Evolutionary conservation across 1,284 basidiomycete species (phyloP).

Genomic region (Wallemia ichthyophaga): DNA sequence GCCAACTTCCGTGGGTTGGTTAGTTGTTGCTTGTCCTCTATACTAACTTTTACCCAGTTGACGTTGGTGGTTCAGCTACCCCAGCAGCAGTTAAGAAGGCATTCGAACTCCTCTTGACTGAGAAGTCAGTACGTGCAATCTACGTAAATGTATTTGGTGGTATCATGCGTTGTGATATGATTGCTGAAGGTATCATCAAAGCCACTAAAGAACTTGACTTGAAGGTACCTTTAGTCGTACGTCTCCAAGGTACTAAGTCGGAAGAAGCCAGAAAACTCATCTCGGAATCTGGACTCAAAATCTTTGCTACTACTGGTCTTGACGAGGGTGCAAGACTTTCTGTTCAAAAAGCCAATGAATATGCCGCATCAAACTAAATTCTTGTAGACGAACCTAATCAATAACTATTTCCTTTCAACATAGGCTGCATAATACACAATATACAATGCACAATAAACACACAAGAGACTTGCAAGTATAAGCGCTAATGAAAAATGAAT

Average conservation of each 20-base stretch:
- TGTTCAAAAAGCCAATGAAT: not conserved
- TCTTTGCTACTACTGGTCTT: not conserved
- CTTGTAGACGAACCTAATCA: not conserved
- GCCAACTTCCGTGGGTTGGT: slow-evolving; percentile 35
- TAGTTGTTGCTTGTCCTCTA: not conserved
- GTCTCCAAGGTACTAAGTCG: slow-evolving; percentile 13
- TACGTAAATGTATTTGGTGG: slow-evolving; percentile 85
- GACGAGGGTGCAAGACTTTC: not conserved
- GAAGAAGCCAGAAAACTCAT: slow-evolving; percentile 10
- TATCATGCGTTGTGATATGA: slow-evolving; percentile 97
- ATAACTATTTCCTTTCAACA: not conserved
- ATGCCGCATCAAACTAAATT: not conserved
- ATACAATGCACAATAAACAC: no score
- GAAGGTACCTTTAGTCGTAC: slow-evolving; percentile 30
- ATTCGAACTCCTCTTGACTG: slow-evolving; percentile 73
- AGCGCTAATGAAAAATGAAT: not conserved
- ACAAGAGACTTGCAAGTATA: not conserved
- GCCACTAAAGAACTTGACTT: slow-evolving; percentile 74
- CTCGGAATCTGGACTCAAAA: not conserved
- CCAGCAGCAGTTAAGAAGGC: slow-evolving; percentile 98
- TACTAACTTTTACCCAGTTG: not conserved
- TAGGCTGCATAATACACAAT: no score
- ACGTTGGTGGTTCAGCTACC: slow-evolving; percentile 27
- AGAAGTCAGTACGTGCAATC: slow-evolving; percentile 84
- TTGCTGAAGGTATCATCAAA: slow-evolving; percentile 91